These are phyloP conservation scores for Solanum hybrid DNA, from an alignment of 305 asterid genomes.

Conservation along the genomic window DNA sequence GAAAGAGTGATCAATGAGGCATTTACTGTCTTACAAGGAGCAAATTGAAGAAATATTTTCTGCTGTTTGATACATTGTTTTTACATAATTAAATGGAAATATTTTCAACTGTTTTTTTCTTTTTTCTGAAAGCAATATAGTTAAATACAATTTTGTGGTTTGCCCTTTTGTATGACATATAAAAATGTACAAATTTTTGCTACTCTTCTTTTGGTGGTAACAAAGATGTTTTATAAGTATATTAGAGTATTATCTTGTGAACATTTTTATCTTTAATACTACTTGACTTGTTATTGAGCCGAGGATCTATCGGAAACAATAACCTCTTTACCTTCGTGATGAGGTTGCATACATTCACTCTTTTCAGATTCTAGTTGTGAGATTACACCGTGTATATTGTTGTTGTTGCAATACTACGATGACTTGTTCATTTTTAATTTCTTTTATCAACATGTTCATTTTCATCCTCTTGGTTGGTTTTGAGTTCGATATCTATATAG, in stretches of 20 bases:
- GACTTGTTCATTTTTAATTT: not conserved
- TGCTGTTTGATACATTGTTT: constrained; percentile 3
- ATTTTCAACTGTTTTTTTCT: constrained; percentile 2
- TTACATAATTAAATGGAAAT: constrained; percentile 3
- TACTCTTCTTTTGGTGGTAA: constrained; percentile 11
- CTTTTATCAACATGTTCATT: not conserved
- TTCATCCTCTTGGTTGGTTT: not conserved
- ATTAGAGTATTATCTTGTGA: not conserved
- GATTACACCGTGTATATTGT: not conserved
- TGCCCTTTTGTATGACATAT: constrained; percentile 16
- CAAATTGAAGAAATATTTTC: constrained; percentile 10
- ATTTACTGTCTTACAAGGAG: constrained; percentile 27
- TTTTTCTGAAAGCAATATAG: constrained; percentile 3
- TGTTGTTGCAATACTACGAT: not conserved
- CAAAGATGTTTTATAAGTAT: not conserved
- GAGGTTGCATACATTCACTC: not conserved
- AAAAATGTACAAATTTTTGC: constrained; percentile 38
- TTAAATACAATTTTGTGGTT: constrained; percentile 32
- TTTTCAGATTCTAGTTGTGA: not conserved
- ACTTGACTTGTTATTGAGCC: not conserved
- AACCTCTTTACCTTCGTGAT: too few species aligned
- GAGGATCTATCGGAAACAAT: not conserved
- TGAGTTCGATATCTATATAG: not conserved
- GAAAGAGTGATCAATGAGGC: constrained; percentile 33
- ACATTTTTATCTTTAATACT: not conserved